Evolutionary conservation across 768 basidiomycete genomes (phyloP), one percentile per base, ranked within the genome.

Genomic region (Mycena metata): DNA sequence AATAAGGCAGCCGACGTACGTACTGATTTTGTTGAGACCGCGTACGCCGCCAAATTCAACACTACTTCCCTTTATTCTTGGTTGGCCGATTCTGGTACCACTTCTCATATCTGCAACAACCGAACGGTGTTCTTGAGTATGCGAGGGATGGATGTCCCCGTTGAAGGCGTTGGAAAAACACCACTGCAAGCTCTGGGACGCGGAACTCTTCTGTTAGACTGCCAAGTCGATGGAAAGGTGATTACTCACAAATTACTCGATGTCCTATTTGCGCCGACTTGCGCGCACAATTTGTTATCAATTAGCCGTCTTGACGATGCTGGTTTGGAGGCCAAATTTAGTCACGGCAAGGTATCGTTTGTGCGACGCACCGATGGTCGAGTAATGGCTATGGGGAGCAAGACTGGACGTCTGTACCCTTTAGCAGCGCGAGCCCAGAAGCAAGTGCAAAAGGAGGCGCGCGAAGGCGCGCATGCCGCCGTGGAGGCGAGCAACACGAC

Each of bases 1-100:
- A 69, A 66, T 24, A 64, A 72, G 10, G 70, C 69, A 30, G 67
- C 66, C 12, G 73, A 69, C n/a, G 54, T 59, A 21, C 58, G 47
- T 59, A 50, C 60, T 35, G 64, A 65, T 19, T 57, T 65, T 49
- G 56, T 50, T 33, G 64, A 65, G 35, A 35, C 64, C 42, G 64
- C 64, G 56, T 65, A 65, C 46, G n/a, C 35, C 26, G 66, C 60
- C 45, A 41, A 67, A 56, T 43, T 24, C 6, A 49, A 67, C 26
- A 39, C n/a, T 2, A n/a, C 39, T 57, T 57, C 60, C 46, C 54
- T 41, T 47, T 61, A 67, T 41, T 49, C 51, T 21, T 67, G 66
- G 66, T 52, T 67, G 1, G 59, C 47, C 39, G 67, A 68, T 16
- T 68, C 67, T 2, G 67, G 67, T 5, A 58, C 67, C 11, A 68